These are phyloP conservation scores for Cladorrhinum sp. DNA, from an alignment of 2,329 filamentous ascomycete species.

Conservation along the genomic window DNA sequence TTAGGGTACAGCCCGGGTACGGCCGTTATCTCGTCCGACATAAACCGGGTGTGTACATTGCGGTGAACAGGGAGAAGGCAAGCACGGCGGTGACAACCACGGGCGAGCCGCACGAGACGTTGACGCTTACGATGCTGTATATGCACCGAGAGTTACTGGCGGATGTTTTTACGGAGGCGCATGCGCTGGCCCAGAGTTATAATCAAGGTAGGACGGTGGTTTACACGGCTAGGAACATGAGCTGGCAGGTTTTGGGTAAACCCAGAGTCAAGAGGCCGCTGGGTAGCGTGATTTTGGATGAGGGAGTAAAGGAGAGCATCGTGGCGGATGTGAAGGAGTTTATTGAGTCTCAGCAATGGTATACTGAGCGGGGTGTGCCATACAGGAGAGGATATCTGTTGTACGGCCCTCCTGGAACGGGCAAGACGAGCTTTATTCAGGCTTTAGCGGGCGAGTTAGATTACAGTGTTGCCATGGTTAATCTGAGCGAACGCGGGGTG, in stretches of 20 bases:
- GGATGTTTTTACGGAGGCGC: constrained; percentile 83
- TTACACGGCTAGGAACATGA: constrained; percentile 78
- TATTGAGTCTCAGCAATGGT: constrained; percentile 76
- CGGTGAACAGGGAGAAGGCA: constrained; percentile 83
- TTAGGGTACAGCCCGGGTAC: constrained; percentile 86
- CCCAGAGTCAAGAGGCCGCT: constrained; percentile 83
- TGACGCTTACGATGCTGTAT: constrained; percentile 90
- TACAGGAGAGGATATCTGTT: constrained; percentile 87
- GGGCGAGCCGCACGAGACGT: constrained; percentile 89
- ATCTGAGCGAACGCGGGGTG: constrained; percentile 83
- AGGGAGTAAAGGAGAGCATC: constrained; percentile 78
- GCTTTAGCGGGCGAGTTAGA: constrained; percentile 89
- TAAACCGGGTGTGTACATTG: constrained; percentile 74
- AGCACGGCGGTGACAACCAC: constrained; percentile 75
- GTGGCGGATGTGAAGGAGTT: constrained; percentile 82
- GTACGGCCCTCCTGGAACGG: constrained; percentile 85
- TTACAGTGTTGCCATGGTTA: constrained; percentile 89
- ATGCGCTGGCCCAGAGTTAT: constrained; percentile 71
- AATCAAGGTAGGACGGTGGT: constrained; percentile 92
- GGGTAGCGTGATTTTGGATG: constrained; percentile 80
- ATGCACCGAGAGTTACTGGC: constrained; percentile 86
- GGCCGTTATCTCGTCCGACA: constrained; percentile 86
- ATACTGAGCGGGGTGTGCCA: constrained; percentile 89
- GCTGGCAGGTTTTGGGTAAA: constrained; percentile 82
- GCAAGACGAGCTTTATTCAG: constrained; percentile 95